Evolutionary conservation across 1,284 basidiomycete genomes (phyloP).

Genomic region (Dichomitus squalens): DNA sequence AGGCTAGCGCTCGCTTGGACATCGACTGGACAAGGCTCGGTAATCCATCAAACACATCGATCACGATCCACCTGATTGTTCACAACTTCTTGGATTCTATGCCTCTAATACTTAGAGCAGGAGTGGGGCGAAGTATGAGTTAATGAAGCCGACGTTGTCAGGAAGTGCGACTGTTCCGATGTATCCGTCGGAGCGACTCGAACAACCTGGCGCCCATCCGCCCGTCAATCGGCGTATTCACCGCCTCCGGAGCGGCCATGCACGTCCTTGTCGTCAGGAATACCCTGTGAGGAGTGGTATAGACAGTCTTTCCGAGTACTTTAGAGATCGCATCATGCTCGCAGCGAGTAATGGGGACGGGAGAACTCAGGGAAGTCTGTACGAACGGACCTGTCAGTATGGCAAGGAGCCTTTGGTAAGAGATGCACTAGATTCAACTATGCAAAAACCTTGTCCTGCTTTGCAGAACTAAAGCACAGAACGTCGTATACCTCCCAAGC

Average conservation of each 20-base stretch:
- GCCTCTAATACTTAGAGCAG: too few species aligned
- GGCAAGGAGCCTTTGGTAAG: too few species aligned
- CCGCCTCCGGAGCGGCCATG: conserved; percentile 37
- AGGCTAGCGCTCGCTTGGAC: too few species aligned
- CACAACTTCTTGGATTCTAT: too few species aligned
- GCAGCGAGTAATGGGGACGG: background rate
- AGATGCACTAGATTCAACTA: too few species aligned
- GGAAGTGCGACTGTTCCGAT: conserved; percentile 57
- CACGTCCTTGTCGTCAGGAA: conserved; percentile 38
- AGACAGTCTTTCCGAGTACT: too few species aligned
- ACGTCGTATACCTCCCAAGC: conserved; percentile 62
- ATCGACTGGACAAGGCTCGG: too few species aligned
- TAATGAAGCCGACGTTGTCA: conserved; percentile 43
- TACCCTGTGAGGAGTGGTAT: conserved; percentile 21
- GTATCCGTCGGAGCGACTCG: conserved; percentile 78
- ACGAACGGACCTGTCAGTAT: too few species aligned
- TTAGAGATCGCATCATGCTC: background rate
- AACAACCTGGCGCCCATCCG: conserved; percentile 62
- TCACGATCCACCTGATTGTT: too few species aligned
- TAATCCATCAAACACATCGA: too few species aligned
- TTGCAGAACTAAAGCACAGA: conserved; percentile 49
- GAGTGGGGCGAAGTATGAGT: conserved; percentile 54
- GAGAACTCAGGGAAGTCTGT: conserved; percentile 4
- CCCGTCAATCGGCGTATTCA: conserved; percentile 46
- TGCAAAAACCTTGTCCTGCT: conserved; percentile 47